Evolutionary conservation across 176 grass and related monocot genomes (phyloP).

Genomic region (Bolboschoenus planiculmis): DNA sequence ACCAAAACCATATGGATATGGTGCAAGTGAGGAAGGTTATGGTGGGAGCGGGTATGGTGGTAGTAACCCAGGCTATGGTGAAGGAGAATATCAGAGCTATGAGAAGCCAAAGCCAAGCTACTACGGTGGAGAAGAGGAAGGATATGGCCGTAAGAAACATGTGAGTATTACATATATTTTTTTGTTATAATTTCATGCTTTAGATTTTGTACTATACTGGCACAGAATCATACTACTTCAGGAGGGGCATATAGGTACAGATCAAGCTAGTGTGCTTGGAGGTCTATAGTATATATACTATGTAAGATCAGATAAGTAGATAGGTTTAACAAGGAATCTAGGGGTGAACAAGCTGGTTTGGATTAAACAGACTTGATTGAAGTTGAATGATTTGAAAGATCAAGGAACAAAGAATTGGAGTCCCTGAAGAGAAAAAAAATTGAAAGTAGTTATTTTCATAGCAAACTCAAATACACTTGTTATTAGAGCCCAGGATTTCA

Average conservation of each 20-base stretch:
- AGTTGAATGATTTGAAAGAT: no score
- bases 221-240: background rate
- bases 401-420: no score
- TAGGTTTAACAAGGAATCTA: background rate
- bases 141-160: constrained; percentile 53
- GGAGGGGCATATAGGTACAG: background rate
- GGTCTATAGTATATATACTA: background rate
- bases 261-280: background rate
- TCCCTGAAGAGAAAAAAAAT: no score
- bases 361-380: no score
- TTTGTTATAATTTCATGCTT: background rate
- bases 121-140: constrained; percentile 21
- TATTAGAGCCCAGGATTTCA: no score
- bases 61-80: constrained; percentile 32
- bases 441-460: no score
- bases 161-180: constrained; percentile 19
- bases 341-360: background rate
- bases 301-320: background rate
- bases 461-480: no score
- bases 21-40: constrained; percentile 27
- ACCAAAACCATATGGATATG: constrained; percentile 27
- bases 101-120: constrained; percentile 36
- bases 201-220: background rate
- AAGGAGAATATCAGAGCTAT: constrained; percentile 23
- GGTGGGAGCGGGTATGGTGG: constrained; percentile 11